Evolutionary conservation across 2,329 filamentous ascomycete species (phyloP).

Genomic region (Fonsecaea multimorphosa): DNA sequence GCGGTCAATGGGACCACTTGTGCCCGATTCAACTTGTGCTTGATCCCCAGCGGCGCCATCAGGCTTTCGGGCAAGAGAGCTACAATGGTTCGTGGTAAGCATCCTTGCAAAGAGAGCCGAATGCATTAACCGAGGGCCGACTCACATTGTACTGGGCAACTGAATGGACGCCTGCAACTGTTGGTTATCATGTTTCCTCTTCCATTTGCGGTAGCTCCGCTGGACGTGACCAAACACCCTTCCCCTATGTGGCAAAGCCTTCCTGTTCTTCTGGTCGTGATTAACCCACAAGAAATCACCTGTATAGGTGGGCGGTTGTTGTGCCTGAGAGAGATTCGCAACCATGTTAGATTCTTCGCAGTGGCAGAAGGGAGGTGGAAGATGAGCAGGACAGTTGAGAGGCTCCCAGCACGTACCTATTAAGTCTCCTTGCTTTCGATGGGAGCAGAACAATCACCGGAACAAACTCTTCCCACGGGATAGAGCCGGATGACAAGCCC

Average conservation of each 20-base stretch:
- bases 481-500: too few species aligned
- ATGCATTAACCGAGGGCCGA: background rate
- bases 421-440: too few species aligned
- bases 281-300: constrained; percentile 12
- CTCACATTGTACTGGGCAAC: background rate
- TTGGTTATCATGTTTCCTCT: constrained; percentile 6
- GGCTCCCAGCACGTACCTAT: too few species aligned
- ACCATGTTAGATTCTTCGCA: background rate
- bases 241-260: constrained; percentile 5
- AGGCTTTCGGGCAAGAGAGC: background rate
- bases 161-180: constrained; percentile 12
- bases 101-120: background rate
- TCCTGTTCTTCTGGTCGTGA: constrained; percentile 2
- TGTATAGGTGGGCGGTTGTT: background rate
- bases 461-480: too few species aligned
- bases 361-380: background rate
- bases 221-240: constrained; percentile 12
- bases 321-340: background rate
- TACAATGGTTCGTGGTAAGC: background rate
- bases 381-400: background rate
- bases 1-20: background rate
- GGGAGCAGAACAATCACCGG: too few species aligned
- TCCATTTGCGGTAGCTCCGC: constrained; percentile 11
- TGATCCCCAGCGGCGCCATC: background rate
- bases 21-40: too few species aligned